These are phyloP conservation scores for Rosa persica DNA, from an alignment of 306 rosid genomes.

Conservation along the genomic window DNA sequence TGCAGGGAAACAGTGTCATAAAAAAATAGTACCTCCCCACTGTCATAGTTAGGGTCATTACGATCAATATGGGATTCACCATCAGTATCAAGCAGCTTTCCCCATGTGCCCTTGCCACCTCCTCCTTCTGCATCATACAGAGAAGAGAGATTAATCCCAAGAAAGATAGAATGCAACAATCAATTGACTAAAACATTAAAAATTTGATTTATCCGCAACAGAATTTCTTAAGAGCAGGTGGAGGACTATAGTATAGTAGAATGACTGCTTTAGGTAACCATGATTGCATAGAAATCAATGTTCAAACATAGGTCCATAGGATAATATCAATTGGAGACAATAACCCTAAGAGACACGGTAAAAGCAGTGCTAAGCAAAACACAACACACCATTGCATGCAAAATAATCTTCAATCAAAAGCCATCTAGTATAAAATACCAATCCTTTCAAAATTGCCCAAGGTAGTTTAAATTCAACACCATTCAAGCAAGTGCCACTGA, in stretches of 20 bases:
- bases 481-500: background rate
- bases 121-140: conserved; percentile 45
- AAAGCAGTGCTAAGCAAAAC: background rate
- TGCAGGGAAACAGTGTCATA: background rate
- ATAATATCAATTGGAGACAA: background rate
- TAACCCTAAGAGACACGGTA: background rate
- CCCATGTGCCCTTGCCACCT: conserved; percentile 74
- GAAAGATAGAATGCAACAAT: background rate
- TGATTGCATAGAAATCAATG: background rate
- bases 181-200: background rate
- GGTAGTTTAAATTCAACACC: background rate
- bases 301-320: background rate
- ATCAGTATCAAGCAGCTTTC: conserved; percentile 55
- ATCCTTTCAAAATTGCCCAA: background rate
- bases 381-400: background rate
- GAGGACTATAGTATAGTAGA: background rate
- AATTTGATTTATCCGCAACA: background rate
- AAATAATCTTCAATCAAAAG: background rate
- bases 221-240: background rate
- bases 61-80: conserved; percentile 52
- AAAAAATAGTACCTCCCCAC: conserved; percentile 52
- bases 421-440: background rate
- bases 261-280: background rate
- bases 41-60: conserved; percentile 64
- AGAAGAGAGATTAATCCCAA: background rate